Conservation (phyloP, 805 yeast species). For the Ogataea degrootiae region DNA sequence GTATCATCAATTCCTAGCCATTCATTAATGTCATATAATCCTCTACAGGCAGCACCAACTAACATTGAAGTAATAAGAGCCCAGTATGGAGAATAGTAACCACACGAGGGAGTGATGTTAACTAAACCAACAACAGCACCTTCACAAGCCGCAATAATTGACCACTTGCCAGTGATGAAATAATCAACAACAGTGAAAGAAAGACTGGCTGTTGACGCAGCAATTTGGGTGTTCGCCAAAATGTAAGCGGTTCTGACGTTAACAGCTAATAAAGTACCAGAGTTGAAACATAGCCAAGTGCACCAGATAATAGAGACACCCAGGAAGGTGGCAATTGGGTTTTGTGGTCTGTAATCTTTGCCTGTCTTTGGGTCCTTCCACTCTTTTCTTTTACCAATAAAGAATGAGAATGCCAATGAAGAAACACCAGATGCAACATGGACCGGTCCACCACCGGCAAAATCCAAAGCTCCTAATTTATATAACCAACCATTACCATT, state of each 20-base stretch:
- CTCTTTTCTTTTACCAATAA: conserved; percentile 37
- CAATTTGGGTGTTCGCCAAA: conserved; percentile 45
- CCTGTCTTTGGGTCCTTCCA: conserved; percentile 28
- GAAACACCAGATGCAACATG: conserved; percentile 42
- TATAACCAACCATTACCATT: conserved; percentile 40
- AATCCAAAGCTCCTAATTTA: conserved; percentile 40
- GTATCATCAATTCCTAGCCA: conserved; percentile 43
- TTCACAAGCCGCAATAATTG: conserved; percentile 39
- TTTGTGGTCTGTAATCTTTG: conserved; percentile 31
- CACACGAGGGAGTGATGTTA: conserved; percentile 44
- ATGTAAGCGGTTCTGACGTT: conserved; percentile 41
- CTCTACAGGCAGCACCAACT: conserved; percentile 35
- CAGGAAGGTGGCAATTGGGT: conserved; percentile 34
- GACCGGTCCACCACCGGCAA: conserved; percentile 49
- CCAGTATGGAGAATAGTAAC: conserved; percentile 42
- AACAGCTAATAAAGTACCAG: conserved; percentile 40
- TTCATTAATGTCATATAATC: conserved; percentile 31
- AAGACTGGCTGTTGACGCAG: conserved; percentile 44
- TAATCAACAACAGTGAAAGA: conserved; percentile 42
- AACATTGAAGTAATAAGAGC: conserved; percentile 39
- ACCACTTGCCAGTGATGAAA: conserved; percentile 35
- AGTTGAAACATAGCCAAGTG: conserved; percentile 47
- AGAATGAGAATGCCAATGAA: conserved; percentile 38
- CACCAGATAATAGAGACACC: conserved; percentile 45
- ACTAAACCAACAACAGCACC: conserved; percentile 44